Evolutionary conservation across 2,329 filamentous ascomycete species (phyloP).

Genomic region (Fusarium caatingaense): DNA sequence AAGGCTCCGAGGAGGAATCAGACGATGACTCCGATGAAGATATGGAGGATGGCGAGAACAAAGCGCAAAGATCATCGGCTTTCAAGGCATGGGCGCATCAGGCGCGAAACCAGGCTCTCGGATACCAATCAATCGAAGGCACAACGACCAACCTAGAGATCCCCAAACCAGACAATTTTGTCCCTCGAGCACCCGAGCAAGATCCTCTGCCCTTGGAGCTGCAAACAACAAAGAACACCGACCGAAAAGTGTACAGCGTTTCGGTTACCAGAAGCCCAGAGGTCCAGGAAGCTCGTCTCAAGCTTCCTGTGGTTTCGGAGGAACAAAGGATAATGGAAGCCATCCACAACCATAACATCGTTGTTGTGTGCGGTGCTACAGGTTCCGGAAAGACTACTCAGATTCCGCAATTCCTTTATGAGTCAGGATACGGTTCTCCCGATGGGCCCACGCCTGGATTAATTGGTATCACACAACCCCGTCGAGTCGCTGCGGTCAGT

Average conservation of each 20-base stretch:
- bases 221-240: slow-evolving; percentile 67
- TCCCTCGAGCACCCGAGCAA: slow-evolving; percentile 73
- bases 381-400: slow-evolving; percentile 99
- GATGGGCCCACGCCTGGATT: slow-evolving; percentile 86
- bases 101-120: slow-evolving; percentile 85
- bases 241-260: slow-evolving; percentile 81
- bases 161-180: slow-evolving; percentile 71
- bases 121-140: slow-evolving; percentile 64
- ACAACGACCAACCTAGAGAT: slow-evolving; percentile 60
- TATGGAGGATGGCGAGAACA: slow-evolving; percentile 48
- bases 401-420: slow-evolving; percentile 94
- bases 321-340: slow-evolving; percentile 99
- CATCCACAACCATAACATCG: slow-evolving; percentile 88
- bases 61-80: slow-evolving; percentile 63
- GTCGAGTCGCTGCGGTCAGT: slow-evolving; percentile 93
- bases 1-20: slow-evolving; percentile 47
- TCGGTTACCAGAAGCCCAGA: slow-evolving; percentile 74
- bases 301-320: slow-evolving; percentile 90
- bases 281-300: slow-evolving; percentile 81
- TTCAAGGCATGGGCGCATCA: slow-evolving; percentile 96
- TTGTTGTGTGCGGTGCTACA: slow-evolving; percentile 93
- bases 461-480: slow-evolving; percentile 94
- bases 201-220: slow-evolving; percentile 78
- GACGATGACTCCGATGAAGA: slow-evolving; percentile 49
- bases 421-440: slow-evolving; percentile 87